These are phyloP conservation scores for Dimargaris cristalligena DNA, from an alignment of 192 early-diverging fungal genomes.

Conservation along the genomic window DNA sequence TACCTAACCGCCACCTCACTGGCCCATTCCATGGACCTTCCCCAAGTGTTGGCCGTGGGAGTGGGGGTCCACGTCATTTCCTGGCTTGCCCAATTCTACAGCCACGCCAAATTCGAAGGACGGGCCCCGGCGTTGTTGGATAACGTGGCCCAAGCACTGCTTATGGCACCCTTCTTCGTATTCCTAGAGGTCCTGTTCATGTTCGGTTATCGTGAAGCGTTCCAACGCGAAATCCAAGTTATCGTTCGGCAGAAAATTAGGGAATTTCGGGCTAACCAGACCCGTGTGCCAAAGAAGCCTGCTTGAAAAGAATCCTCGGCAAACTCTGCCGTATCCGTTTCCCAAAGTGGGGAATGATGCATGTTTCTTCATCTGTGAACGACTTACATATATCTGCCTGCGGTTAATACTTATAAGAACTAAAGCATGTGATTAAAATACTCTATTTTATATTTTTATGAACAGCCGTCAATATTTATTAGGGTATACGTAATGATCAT, in stretches of 20 bases:
- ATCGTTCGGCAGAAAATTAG: neutral
- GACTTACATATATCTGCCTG: too few species aligned
- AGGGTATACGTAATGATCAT: too few species aligned
- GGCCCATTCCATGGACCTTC: constrained; percentile 21
- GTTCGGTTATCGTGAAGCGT: constrained; percentile 57
- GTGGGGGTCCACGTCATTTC: constrained; percentile 42
- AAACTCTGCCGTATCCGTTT: neutral
- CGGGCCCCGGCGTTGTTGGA: constrained; percentile 76
- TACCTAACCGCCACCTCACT: constrained; percentile 49
- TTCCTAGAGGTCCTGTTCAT: constrained; percentile 71
- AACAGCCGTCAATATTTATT: too few species aligned
- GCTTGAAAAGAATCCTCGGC: neutral
- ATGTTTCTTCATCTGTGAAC: too few species aligned
- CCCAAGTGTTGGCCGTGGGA: constrained; percentile 35
- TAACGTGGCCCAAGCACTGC: constrained; percentile 72
- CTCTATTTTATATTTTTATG: too few species aligned
- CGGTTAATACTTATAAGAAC: too few species aligned
- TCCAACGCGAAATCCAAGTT: constrained; percentile 40
- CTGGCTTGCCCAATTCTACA: constrained; percentile 84
- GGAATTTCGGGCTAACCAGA: neutral
- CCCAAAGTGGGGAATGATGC: neutral
- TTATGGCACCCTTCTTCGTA: constrained; percentile 91
- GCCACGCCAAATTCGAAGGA: constrained; percentile 75
- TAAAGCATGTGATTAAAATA: too few species aligned
- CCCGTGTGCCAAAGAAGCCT: neutral